A percentile compares a stretch with the other conserved stretches of the same genome.
Conservation (phyloP, 2,329 filamentous ascomycete species). For the Zymoseptoria tritici region DNA sequence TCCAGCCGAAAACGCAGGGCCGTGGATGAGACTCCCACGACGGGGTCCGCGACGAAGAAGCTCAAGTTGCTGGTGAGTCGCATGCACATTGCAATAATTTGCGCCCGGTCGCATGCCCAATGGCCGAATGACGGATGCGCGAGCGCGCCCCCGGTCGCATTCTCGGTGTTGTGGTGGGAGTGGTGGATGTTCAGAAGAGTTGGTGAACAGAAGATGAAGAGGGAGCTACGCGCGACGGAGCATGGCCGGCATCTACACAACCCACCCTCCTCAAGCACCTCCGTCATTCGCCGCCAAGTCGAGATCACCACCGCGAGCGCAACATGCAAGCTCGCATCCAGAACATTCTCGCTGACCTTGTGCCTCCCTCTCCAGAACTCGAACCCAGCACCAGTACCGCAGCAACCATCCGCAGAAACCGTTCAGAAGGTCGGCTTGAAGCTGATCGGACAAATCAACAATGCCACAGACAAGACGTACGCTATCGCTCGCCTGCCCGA, state of each 20-base stretch:
- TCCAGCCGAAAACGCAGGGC: slow-evolving; percentile 51
- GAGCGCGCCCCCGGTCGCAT: slow-evolving; percentile 1
- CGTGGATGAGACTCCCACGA: slow-evolving; percentile 39
- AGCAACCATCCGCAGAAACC: slow-evolving; percentile 24
- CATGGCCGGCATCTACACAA: slow-evolving; percentile 15
- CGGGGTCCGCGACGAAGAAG: slow-evolving; percentile 49
- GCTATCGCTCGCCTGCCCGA: not conserved
- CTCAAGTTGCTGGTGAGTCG: slow-evolving; percentile 52
- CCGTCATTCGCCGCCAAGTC: slow-evolving; percentile 20
- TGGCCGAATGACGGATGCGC: slow-evolving; percentile 2
- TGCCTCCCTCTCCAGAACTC: slow-evolving; percentile 22
- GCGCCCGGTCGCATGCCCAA: not conserved
- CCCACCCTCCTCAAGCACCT: slow-evolving; percentile 16
- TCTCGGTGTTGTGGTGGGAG: slow-evolving; percentile 1
- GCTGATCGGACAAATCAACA: slow-evolving; percentile 67
- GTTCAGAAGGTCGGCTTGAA: slow-evolving; percentile 56
- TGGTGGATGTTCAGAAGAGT: not conserved
- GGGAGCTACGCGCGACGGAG: slow-evolving; percentile 15
- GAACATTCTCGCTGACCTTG: slow-evolving; percentile 12
- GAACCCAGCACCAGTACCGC: slow-evolving; percentile 15
- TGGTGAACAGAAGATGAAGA: slow-evolving; percentile 10
- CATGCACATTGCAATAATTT: slow-evolving; percentile 1
- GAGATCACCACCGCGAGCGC: not conserved
- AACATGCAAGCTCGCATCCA: not conserved
- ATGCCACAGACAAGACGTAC: slow-evolving; percentile 75